Evolutionary conservation across 1,284 basidiomycete genomes (phyloP), one percentile per base, ranked within the genome.

Genomic region (Leccinum griseonigrum): DNA sequence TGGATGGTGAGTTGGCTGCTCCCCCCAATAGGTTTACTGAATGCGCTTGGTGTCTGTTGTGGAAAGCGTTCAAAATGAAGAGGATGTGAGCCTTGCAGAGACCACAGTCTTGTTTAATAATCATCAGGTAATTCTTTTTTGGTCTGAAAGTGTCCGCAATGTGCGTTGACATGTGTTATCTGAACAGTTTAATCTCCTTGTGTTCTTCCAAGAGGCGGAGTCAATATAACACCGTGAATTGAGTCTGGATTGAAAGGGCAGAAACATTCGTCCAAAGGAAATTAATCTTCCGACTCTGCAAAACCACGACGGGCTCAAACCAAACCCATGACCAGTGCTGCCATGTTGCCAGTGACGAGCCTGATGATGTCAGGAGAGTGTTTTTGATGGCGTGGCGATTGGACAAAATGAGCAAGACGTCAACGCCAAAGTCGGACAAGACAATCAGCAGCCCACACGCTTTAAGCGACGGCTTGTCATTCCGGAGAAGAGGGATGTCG

Each of bases 1-100:
- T 93, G 88, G 85, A 74, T 86, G 51, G 29, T 94, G 5, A 88
- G 85, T 67, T 98, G 95, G 94, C 67, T 97, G 16, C 63, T 92
- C 13, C 96, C 96, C 1, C 95, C 94, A 0, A 70, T 87, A 16
- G 93, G 91, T 1, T 38, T 87, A 46, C 34, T 72, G 57, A 69
- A 59, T n/a, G 70, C 64, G 1, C 3, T 65, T 67, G 65, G 65
- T 73, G 69, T 7, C 22, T 73, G 43, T 63, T 57, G 2, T 64
- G 68, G 68, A 71, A 68, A 22, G 55, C 66, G n/a, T 54, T 64
- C 57, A 69, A 54, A 58, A 60, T 58, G 53, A 59, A 9, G 55
- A 60, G 40, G 22, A 28, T 7, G 32, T 69, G 29, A 57, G n/a
- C 10, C 46, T 34, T 16, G 22, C 13, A 11, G 6, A 26, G 28